phyloP scores from a whole-genome alignment of 2,329 filamentous ascomycete species.

The Ceratocystis papillata region DNA sequence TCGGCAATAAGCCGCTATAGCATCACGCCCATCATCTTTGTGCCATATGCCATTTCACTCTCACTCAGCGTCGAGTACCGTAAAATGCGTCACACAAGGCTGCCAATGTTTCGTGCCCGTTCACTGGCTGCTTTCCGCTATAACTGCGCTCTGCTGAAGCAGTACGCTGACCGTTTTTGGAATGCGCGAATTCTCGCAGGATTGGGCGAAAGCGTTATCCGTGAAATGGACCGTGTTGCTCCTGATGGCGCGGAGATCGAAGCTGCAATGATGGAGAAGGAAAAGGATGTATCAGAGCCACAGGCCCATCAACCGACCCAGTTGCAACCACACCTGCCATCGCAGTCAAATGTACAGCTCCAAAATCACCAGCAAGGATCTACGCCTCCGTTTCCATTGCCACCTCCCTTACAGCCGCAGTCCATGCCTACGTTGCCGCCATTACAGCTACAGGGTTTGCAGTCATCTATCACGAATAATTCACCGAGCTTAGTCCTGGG shows the following conservation, averaged over 20 bases:
- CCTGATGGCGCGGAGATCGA: constrained; percentile 36
- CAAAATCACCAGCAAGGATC: background rate
- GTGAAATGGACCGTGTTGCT: constrained; percentile 46
- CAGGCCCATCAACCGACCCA: constrained; percentile 1
- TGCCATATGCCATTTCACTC: constrained; percentile 52
- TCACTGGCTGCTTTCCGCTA: constrained; percentile 45
- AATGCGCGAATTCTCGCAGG: constrained; percentile 45
- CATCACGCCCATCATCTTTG: constrained; percentile 45
- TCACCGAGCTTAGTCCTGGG: constrained; percentile 10
- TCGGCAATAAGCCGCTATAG: constrained; percentile 44
- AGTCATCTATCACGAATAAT: constrained; percentile 13
- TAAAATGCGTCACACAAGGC: constrained; percentile 51
- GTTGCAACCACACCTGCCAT: background rate
- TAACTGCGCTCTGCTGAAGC: constrained; percentile 43
- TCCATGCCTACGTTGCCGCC: background rate
- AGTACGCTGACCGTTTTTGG: constrained; percentile 48
- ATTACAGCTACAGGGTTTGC: background rate
- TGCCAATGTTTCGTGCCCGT: constrained; percentile 48
- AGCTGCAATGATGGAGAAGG: constrained; percentile 26
- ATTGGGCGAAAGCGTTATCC: constrained; percentile 45
- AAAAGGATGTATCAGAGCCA: background rate
- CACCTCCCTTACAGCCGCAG: background rate
- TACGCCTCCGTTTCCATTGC: background rate
- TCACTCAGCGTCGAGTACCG: constrained; percentile 52
- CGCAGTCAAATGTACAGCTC: background rate